These are phyloP conservation scores for Daldinia sp. DNA, from an alignment of 2,329 filamentous ascomycete species.

Conservation along the genomic window DNA sequence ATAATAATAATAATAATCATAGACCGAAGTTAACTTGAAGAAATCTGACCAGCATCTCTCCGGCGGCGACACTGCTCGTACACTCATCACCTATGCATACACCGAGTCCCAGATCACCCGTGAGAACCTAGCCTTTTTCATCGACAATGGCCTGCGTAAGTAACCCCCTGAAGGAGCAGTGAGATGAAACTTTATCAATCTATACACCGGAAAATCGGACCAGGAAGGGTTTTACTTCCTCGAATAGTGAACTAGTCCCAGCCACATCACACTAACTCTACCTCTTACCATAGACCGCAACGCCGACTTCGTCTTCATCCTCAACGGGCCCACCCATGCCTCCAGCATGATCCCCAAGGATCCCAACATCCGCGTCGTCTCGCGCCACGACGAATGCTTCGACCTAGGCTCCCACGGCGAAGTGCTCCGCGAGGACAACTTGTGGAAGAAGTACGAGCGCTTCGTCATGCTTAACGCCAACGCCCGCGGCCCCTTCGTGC, in stretches of 20 bases:
- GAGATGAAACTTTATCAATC: background rate
- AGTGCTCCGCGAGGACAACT: slow-evolving; percentile 49
- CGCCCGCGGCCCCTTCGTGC: slow-evolving; percentile 55
- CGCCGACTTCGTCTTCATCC: slow-evolving; percentile 57
- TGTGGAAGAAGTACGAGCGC: slow-evolving; percentile 53
- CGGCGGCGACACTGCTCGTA: slow-evolving; percentile 14
- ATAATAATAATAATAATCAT: slow-evolving; percentile 8
- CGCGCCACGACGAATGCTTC: slow-evolving; percentile 52
- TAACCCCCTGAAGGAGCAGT: background rate
- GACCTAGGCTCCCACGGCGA: slow-evolving; percentile 54
- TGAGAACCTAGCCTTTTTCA: slow-evolving; percentile 54
- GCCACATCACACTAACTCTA: slow-evolving; percentile 9
- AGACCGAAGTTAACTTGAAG: slow-evolving; percentile 8
- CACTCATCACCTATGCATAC: slow-evolving; percentile 54
- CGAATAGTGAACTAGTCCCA: background rate
- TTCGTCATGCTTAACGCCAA: slow-evolving; percentile 55
- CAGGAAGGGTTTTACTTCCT: too few species aligned
- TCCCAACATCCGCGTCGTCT: slow-evolving; percentile 52
- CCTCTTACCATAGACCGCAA: slow-evolving; percentile 41
- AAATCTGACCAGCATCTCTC: background rate
- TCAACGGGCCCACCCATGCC: slow-evolving; percentile 53
- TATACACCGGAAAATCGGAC: too few species aligned
- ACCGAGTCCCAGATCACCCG: slow-evolving; percentile 52
- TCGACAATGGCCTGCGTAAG: slow-evolving; percentile 52
- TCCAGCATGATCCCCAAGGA: slow-evolving; percentile 46